Base-by-base conservation (phyloP, 768 basidiomycete species). In the Mycena filopes region DNA sequence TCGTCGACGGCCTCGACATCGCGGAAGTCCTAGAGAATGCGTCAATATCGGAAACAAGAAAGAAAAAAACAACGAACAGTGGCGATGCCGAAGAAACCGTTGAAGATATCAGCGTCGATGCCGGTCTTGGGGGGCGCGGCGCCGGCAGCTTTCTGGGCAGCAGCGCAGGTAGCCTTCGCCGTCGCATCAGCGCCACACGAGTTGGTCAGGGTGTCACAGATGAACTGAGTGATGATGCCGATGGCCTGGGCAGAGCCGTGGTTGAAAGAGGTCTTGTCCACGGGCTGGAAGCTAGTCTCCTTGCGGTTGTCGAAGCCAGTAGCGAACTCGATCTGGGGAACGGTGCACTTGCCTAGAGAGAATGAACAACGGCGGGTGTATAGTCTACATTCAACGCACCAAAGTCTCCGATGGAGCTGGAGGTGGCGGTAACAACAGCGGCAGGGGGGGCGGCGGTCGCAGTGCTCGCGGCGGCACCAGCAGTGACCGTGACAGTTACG, bases 211-310 rank as follows among this genome's bases (percentile, higher is more conserved):
- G 78, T 79, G 74, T 87, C 84, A 69, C 88, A 89, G 45, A 89
- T 86, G 74, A 83, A 79, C 68, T 77, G 80, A 16, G 86, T 82
- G 77, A 89, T 88, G 72, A 88, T 87, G 67, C 77, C 79, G 68
- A 87, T 85, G 72, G 83, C 82, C 68, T 87, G 82, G n/a, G 87
- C 87, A 18, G 87, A 88, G 43, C 86, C 85, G 68, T 88, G 87
- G 76, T 79, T 81, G 79, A 77, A 87, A 0, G 83, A 83, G 7
- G 82, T 75, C 71, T 78, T 70, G 73, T 88, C 84, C 11, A 76
- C 79, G 57, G 88, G 88, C 68, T 82, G 73, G 80, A 88, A 90
- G 74, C 81, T 81, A 12, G 87, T 89, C 71, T 89, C 88, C 67
- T 78, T 84, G 62, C 88, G 80, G 70, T 77, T 76, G 65, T 89